phyloP scores from a whole-genome alignment of 768 basidiomycete species.

The Phylloporus sp. region DNA sequence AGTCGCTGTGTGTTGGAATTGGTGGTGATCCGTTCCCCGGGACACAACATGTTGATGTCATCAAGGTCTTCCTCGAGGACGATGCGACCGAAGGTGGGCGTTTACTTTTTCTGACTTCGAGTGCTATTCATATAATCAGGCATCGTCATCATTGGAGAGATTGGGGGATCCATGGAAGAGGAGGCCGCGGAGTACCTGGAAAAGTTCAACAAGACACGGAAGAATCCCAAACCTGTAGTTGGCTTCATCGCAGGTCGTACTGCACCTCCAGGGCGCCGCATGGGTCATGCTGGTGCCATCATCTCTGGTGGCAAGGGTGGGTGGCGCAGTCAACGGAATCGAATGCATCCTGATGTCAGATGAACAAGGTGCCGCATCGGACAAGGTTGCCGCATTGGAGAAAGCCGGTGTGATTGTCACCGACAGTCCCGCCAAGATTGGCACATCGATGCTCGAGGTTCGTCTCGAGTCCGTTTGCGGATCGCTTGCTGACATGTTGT shows the following conservation, averaged over 20 bases:
- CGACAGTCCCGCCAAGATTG: conserved; percentile 94
- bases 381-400: conserved; percentile 90
- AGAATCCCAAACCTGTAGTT: conserved; percentile 89
- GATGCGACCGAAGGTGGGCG: conserved; percentile 82
- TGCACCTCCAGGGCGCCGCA: conserved; percentile 94
- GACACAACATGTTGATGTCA: conserved; percentile 90
- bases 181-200: conserved; percentile 97
- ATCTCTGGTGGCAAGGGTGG: conserved; percentile 95
- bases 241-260: conserved; percentile 98
- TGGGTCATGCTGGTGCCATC: conserved; percentile 98
- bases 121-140: conserved; percentile 40
- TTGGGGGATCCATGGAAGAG: conserved; percentile 99
- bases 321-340: conserved; percentile 4
- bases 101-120: neutral
- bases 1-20: conserved; percentile 94
- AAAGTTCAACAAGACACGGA: conserved; percentile 84
- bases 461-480: conserved; percentile 12
- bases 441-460: conserved; percentile 83
- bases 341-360: neutral
- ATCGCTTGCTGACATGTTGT: conserved; percentile 4
- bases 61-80: conserved; percentile 95
- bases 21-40: conserved; percentile 97
- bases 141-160: conserved; percentile 97
- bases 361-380: conserved; percentile 70
- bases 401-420: conserved; percentile 91